Evolutionary conservation across 1,284 basidiomycete genomes (phyloP), one percentile per base, ranked within the genome.

Genomic region (Heterobasidion irregulare): DNA sequence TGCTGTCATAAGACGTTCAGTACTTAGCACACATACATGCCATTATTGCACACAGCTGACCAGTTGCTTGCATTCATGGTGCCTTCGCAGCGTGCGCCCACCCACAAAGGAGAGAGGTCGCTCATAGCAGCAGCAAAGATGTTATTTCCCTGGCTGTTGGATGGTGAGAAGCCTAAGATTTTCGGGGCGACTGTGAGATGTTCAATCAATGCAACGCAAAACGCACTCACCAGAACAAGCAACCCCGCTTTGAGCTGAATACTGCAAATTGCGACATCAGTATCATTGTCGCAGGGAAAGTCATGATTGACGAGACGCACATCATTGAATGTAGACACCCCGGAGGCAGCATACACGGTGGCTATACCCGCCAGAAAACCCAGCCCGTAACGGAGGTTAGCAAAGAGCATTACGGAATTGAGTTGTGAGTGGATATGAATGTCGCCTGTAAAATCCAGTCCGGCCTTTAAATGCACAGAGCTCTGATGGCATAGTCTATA

Each of bases 61-160:
- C 65, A 70, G 52, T 70, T 71, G 53, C 63, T 66, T 12, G 67
- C 67, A 53, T 66, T 59, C 57, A 59, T 59, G 8, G 62, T 63
- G 54, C 69, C 69, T 45, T 64, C 53, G 57, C 69, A 71, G 41
- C 55, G 58, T 8, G 65, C 61, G 6, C 69, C 68, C 7, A 61
- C 60, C 68, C 69, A 71, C 10, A 71, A 61, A n/a, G 69, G 69
- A 33, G 66, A 70, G 8, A 67, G 57, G 58, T 71, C 68, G 54
- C 62, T 64, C 65, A 70, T 67, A 13, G 68, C 66, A 38, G 70
- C 65, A 9, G 70, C 66, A 59, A 67, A 68, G 48, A 68, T 67
- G 15, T 61, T 62, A 48, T 55, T 65, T 6, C 68, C 68, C 54
- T 69, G 68, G 34, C 60, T 63, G 53, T 71, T 70, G 38, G 63